A percentile compares a stretch with the other conserved stretches of the same genome.
These are phyloP conservation scores for Acephala macrosclerotiorum DNA, from an alignment of 2,329 filamentous ascomycete genomes.

Conservation along the genomic window DNA sequence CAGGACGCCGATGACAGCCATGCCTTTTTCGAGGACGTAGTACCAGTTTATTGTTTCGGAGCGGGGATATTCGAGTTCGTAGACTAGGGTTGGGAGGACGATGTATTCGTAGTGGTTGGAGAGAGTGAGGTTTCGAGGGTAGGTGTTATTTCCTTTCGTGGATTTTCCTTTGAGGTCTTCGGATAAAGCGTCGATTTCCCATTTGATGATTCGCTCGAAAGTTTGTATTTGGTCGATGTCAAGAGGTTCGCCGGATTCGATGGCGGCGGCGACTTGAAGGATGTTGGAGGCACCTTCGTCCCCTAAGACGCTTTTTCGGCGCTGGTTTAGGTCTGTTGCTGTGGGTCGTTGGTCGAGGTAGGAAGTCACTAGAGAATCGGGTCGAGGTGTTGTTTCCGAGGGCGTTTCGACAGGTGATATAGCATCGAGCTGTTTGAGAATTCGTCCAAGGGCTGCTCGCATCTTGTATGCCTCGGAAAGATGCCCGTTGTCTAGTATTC, in stretches of 20 bases:
- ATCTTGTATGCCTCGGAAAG: constrained; percentile 66
- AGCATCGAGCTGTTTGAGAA: constrained; percentile 64
- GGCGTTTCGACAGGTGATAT: constrained; percentile 55
- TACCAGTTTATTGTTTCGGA: constrained; percentile 73
- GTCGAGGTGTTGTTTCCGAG: constrained; percentile 51
- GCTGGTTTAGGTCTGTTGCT: constrained; percentile 50
- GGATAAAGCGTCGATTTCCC: constrained; percentile 67
- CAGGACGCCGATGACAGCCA: constrained; percentile 75
- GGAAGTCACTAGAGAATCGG: constrained; percentile 53
- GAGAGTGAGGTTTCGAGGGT: constrained; percentile 74
- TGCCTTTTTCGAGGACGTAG: constrained; percentile 76
- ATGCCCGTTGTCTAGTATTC: constrained; percentile 67
- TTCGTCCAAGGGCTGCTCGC: constrained; percentile 52
- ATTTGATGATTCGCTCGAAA: constrained; percentile 71
- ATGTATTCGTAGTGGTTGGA: constrained; percentile 76
- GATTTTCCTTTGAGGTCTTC: constrained; percentile 65
- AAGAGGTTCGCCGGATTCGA: constrained; percentile 66
- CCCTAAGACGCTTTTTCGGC: constrained; percentile 48
- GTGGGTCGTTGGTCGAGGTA: constrained; percentile 54
- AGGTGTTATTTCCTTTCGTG: constrained; percentile 56
- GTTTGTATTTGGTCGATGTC: constrained; percentile 66
- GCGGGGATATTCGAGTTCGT: constrained; percentile 81
- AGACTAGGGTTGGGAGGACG: constrained; percentile 77
- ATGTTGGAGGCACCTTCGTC: constrained; percentile 54
- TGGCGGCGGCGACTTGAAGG: constrained; percentile 65